phyloP scores from a whole-genome alignment of 257 asterid species.

The Solanum megistacrolobum region DNA sequence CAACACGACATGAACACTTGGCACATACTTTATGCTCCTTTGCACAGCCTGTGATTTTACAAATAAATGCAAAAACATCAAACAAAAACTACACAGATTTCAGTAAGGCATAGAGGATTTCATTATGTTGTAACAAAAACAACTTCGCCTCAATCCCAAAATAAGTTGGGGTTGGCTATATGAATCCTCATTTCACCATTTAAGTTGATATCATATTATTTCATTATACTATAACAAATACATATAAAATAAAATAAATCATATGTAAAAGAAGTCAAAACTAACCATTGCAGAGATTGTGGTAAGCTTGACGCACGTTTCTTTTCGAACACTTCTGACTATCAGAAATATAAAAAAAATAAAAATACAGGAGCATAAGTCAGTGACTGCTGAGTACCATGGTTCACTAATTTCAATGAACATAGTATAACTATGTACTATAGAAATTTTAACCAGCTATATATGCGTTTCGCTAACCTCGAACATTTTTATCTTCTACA shows the following conservation, averaged over 20 bases:
- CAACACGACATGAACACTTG: conserved; percentile 75
- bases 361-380: background rate
- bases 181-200: background rate
- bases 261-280: background rate
- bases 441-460: background rate
- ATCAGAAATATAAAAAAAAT: background rate
- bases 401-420: background rate
- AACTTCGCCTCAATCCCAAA: background rate
- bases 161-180: background rate
- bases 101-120: background rate
- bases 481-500: background rate
- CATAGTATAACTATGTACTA: background rate
- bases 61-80: background rate
- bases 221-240: background rate
- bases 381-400: background rate
- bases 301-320: conserved; percentile 93
- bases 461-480: background rate
- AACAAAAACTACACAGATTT: background rate
- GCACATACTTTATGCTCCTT: conserved; percentile 85
- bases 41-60: conserved; percentile 60
- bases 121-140: background rate
- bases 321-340: conserved; percentile 93
- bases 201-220: background rate
- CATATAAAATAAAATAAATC: background rate
- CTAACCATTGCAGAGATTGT: conserved; percentile 77